Conservation (phyloP, 345 rosid species). For the Nephelium lappaceum region DNA sequence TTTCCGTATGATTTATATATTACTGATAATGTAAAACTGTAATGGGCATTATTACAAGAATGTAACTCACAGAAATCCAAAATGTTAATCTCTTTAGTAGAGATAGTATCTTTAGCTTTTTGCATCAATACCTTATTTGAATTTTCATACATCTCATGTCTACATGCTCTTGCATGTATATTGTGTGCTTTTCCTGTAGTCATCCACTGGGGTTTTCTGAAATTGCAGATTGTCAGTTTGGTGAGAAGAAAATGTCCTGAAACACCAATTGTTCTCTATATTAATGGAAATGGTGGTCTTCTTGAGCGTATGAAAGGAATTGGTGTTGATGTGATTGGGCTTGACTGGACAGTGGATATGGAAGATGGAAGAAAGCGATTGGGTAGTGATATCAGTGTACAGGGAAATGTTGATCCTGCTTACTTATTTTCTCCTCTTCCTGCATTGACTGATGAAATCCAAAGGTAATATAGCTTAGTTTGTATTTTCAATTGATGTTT, state of each 20-base stretch:
- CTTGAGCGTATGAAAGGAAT: constrained; percentile 88
- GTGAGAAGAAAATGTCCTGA: constrained; percentile 75
- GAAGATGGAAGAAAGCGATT: constrained; percentile 82
- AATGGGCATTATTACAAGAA: neutral
- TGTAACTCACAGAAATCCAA: neutral
- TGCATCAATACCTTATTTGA: neutral
- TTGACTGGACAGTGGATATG: constrained; percentile 98
- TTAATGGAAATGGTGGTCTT: constrained; percentile 93
- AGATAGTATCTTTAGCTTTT: neutral
- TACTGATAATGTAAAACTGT: neutral
- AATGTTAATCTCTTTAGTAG: neutral
- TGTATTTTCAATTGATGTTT: neutral
- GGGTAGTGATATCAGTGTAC: constrained; percentile 68
- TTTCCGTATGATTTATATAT: neutral
- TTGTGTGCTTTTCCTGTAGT: neutral
- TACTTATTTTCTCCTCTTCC: constrained; percentile 76
- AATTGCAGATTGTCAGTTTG: constrained; percentile 57
- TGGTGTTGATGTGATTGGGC: constrained; percentile 92
- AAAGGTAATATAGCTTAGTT: constrained; percentile 41
- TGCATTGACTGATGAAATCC: constrained; percentile 79
- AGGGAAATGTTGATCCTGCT: constrained; percentile 94
- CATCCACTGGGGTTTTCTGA: constrained; percentile 10
- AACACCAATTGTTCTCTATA: constrained; percentile 87
- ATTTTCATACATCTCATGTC: neutral
- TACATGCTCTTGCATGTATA: neutral